Evolutionary conservation across 306 rosid species (phyloP).

Genomic region (Medicago arabica): DNA sequence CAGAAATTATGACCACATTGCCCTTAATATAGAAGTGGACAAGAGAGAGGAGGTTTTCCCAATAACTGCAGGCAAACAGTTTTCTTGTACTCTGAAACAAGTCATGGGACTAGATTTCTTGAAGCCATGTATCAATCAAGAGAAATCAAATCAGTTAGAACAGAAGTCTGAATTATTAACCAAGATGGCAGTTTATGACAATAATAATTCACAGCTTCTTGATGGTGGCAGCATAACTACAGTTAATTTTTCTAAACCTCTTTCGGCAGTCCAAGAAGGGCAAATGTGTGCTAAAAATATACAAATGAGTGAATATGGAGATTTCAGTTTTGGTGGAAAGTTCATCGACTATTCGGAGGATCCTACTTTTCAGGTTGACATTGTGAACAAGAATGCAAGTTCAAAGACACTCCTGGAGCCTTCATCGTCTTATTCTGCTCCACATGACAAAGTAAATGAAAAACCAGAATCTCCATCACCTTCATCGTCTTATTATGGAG

Average conservation of each 20-base stretch:
- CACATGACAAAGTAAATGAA: constrained; percentile 54
- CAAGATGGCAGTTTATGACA: constrained; percentile 47
- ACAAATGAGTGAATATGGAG: constrained; percentile 53
- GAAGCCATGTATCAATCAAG: constrained; percentile 55
- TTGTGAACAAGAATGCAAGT: constrained; percentile 49
- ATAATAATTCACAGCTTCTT: constrained; percentile 45
- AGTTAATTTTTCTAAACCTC: constrained; percentile 48
- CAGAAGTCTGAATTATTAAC: constrained; percentile 51
- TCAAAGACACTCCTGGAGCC: constrained; percentile 54
- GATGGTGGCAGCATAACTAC: constrained; percentile 50
- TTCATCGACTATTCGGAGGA: constrained; percentile 51
- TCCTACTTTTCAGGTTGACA: constrained; percentile 53
- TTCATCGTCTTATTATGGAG: constrained; percentile 51
- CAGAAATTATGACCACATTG: constrained; percentile 38
- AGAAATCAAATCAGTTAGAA: constrained; percentile 45
- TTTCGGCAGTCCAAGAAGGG: constrained; percentile 53
- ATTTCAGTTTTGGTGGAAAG: constrained; percentile 55
- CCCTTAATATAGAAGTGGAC: constrained; percentile 44
- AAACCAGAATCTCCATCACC: constrained; percentile 51
- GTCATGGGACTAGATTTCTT: constrained; percentile 44
- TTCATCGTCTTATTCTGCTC: constrained; percentile 54
- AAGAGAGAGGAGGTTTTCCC: constrained; percentile 50
- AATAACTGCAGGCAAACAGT: constrained; percentile 55
- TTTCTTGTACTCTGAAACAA: constrained; percentile 50
- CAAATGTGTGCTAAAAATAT: constrained; percentile 45